A percentile compares a stretch with the other conserved stretches of the same genome.
phyloP scores from a whole-genome alignment of 1,284 basidiomycete species.

The Cutaneotrichosporon sp. region DNA sequence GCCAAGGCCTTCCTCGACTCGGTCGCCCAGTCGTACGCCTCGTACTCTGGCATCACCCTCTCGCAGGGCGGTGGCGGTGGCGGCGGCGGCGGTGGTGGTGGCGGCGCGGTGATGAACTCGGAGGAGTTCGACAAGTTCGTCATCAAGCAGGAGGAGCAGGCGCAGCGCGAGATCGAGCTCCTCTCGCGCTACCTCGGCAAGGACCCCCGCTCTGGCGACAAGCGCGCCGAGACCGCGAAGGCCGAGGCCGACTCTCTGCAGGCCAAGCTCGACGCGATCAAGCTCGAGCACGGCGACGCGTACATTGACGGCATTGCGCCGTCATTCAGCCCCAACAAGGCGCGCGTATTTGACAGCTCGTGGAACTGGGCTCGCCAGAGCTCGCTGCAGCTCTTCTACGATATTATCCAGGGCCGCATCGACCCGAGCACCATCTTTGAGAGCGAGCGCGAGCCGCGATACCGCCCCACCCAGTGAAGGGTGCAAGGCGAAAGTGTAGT shows the following conservation, averaged over 20 bases:
- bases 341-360: conserved; percentile 93
- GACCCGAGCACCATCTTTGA: conserved; percentile 50
- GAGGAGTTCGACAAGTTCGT: conserved; percentile 98
- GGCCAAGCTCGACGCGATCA: conserved; percentile 70
- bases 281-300: conserved; percentile 80
- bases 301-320: conserved; percentile 96
- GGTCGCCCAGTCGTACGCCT: conserved; percentile 79
- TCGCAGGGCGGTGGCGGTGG: conserved; percentile 64
- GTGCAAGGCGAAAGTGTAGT: conserved; percentile 1
- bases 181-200: conserved; percentile 94
- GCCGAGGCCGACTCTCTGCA: conserved; percentile 64
- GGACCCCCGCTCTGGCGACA: conserved; percentile 87
- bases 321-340: conserved; percentile 89
- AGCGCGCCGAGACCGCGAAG: conserved; percentile 83
- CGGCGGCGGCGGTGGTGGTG: conserved; percentile 62
- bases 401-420: conserved; percentile 83
- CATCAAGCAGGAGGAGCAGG: conserved; percentile 86
- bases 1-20: conserved; percentile 91
- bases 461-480: conserved; percentile 15
- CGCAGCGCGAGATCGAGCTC: conserved; percentile 87
- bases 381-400: conserved; percentile 92
- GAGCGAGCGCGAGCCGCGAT: conserved; percentile 40
- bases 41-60: conserved; percentile 82
- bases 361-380: conserved; percentile 99
- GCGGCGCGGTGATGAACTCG: conserved; percentile 88